Percentiles rank a stretch among this genome's conserved stretches.
These are phyloP conservation scores for Aspergillus luchuensis DNA, from an alignment of 2,329 filamentous ascomycete species.

Conservation along the genomic window DNA sequence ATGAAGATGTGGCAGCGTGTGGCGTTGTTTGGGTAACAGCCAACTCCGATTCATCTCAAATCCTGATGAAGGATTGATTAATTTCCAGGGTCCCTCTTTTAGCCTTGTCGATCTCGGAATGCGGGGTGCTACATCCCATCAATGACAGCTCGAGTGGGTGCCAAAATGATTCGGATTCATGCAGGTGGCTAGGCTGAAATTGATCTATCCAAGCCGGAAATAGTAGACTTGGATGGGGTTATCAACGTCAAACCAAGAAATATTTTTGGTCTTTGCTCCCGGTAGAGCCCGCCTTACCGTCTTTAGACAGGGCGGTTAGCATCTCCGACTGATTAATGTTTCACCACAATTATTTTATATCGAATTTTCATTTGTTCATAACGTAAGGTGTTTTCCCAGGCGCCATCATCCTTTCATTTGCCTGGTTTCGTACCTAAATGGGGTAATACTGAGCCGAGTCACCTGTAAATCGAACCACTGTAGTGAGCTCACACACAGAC, in stretches of 20 bases:
- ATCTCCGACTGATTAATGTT: neutral
- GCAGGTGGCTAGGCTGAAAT: neutral
- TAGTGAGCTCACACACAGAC: neutral
- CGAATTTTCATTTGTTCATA: neutral
- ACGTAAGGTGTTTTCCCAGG: neutral
- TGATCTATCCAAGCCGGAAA: neutral
- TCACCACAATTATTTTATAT: neutral
- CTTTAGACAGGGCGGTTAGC: neutral
- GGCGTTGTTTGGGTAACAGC: slow-evolving; percentile 19
- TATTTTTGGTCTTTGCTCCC: neutral
- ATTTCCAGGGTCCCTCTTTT: slow-evolving; percentile 12
- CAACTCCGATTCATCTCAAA: slow-evolving; percentile 10
- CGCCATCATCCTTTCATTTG: slow-evolving; percentile 9
- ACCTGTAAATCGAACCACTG: neutral
- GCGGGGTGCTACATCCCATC: slow-evolving; percentile 24
- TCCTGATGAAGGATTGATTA: slow-evolving; percentile 21
- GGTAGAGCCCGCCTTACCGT: neutral
- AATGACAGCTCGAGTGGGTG: slow-evolving; percentile 16
- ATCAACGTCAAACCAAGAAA: slow-evolving; percentile 1
- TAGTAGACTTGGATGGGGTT: neutral
- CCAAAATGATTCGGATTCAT: neutral
- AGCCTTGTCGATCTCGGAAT: slow-evolving; percentile 24
- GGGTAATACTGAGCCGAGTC: neutral
- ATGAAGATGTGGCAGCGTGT: slow-evolving; percentile 19
- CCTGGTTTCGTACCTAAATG: neutral